Percentiles rank a stretch among this genome's conserved stretches.
These are phyloP conservation scores for Aspergillus uvarum DNA, from an alignment of 2,329 filamentous ascomycete species.

Conservation along the genomic window DNA sequence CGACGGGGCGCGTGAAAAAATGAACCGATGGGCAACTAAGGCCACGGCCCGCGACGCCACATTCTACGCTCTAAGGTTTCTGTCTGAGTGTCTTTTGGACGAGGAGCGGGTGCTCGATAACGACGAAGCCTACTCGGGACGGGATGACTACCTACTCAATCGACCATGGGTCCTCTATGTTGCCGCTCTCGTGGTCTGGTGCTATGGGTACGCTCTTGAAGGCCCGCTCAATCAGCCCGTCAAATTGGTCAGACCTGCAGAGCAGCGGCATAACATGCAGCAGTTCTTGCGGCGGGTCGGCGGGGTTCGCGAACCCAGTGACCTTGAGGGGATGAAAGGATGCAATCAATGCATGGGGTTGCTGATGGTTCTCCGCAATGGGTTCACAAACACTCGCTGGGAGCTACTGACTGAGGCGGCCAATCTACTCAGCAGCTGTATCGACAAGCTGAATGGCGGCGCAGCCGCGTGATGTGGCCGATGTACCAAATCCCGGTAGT, in stretches of 20 bases:
- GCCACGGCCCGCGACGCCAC: conserved; percentile 86
- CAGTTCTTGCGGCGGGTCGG: conserved; percentile 72
- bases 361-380: conserved; percentile 75
- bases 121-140: conserved; percentile 65
- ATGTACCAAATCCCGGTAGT: background rate
- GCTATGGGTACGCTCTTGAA: conserved; percentile 87
- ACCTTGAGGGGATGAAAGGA: conserved; percentile 69
- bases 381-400: conserved; percentile 82
- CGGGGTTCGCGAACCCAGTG: conserved; percentile 70
- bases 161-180: conserved; percentile 96
- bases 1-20: conserved; percentile 72
- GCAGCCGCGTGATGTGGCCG: background rate
- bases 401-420: conserved; percentile 87
- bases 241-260: conserved; percentile 60
- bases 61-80: conserved; percentile 86
- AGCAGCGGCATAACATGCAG: conserved; percentile 75
- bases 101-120: conserved; percentile 40
- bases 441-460: conserved; percentile 55
- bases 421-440: conserved; percentile 76
- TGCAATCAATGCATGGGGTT: conserved; percentile 82
- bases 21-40: conserved; percentile 87
- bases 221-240: conserved; percentile 61
- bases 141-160: conserved; percentile 86
- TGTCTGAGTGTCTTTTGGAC: conserved; percentile 71
- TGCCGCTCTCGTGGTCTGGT: conserved; percentile 88